A percentile compares a stretch with the other conserved stretches of the same genome.
Conservation (phyloP, 1,284 basidiomycete genomes). For the Ceratobasidium sp. region DNA sequence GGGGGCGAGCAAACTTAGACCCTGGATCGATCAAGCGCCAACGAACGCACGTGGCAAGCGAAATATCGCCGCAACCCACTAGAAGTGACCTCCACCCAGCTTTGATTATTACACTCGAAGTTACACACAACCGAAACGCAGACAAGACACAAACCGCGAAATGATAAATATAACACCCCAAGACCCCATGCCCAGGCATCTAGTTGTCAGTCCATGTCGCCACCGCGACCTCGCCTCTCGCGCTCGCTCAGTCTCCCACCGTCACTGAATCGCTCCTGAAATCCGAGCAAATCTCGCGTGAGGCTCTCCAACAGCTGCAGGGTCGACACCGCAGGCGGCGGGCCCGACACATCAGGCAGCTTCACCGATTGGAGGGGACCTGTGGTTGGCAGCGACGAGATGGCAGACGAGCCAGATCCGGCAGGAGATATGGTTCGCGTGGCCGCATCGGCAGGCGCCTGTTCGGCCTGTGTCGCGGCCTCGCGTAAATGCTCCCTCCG, state of each 20-base stretch:
- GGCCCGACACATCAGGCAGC: slow-evolving; percentile 19
- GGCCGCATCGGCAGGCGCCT: slow-evolving; percentile 21
- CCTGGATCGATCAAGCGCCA: neutral
- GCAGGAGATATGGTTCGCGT: slow-evolving; percentile 17
- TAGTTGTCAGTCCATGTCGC: slow-evolving; percentile 19
- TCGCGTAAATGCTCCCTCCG: slow-evolving; percentile 29
- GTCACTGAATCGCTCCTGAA: slow-evolving; percentile 58
- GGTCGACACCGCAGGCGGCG: slow-evolving; percentile 45
- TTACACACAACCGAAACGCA: neutral
- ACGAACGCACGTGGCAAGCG: neutral
- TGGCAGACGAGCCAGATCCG: slow-evolving; percentile 33
- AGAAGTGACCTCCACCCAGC: neutral
- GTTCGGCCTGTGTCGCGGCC: slow-evolving; percentile 8
- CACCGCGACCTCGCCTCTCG: slow-evolving; percentile 29
- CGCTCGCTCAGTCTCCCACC: slow-evolving; percentile 34
- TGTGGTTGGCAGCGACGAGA: slow-evolving; percentile 18
- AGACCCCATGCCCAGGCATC: neutral
- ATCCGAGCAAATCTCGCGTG: slow-evolving; percentile 57
- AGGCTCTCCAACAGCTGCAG: slow-evolving; percentile 58
- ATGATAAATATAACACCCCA: slow-evolving; percentile 16
- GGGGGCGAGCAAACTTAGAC: neutral
- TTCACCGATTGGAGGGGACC: slow-evolving; percentile 21
- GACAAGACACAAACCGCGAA: neutral
- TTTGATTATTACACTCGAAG: slow-evolving; percentile 16
- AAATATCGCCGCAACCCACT: neutral